Evolutionary conservation across 2,329 filamentous ascomycete genomes (phyloP), one percentile per base, ranked within the genome.

Genomic region (Emergomyces pasteurianus): DNA sequence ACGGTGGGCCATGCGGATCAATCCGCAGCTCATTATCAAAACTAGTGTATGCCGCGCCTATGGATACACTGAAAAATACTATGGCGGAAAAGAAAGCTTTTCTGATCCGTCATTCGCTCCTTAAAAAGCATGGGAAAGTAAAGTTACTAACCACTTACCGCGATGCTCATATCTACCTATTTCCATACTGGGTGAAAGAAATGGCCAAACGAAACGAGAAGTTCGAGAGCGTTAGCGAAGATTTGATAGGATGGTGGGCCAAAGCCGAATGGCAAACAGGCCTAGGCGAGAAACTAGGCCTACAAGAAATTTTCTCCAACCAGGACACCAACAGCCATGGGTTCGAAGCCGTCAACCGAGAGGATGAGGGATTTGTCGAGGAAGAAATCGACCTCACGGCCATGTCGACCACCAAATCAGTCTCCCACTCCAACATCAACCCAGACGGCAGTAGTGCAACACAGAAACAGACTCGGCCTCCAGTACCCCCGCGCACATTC

Each of bases 191-290:
- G 92, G 83, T 95, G 9, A 83, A 96, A 68, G 87, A 95, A 59
- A 88, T 96, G 72, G 84, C 95, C 49, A 83, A 84, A 61, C 79
- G 82, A 63, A 95, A 96, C 68, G 87, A 92, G 36, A 85, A 83
- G 12, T 84, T 99, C 64, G 89, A 96, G 68, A 95, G 87, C 60
- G 86, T 99, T 55, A 89, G 88, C 38, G 92, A 97, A 72, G 92
- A 97, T 69, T 85, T 96, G 6, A 79, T 97, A 18, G 91, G 92
- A 7, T 96, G 90, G 88, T 96, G 92, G 91, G 90, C 92, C 40
- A 97, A 97, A 73, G 86, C 92, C 0, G 86, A 86, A 60, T 99
- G 94, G 94, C 92, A 97, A 73, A 79, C 83, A 2, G 89, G 90
- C 0, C 78, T 96, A 2, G 84, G 83, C 0, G 84, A 88, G 58